Base-by-base conservation (phyloP, 2,329 filamentous ascomycete genomes). In the Fusarium ambrosium region DNA sequence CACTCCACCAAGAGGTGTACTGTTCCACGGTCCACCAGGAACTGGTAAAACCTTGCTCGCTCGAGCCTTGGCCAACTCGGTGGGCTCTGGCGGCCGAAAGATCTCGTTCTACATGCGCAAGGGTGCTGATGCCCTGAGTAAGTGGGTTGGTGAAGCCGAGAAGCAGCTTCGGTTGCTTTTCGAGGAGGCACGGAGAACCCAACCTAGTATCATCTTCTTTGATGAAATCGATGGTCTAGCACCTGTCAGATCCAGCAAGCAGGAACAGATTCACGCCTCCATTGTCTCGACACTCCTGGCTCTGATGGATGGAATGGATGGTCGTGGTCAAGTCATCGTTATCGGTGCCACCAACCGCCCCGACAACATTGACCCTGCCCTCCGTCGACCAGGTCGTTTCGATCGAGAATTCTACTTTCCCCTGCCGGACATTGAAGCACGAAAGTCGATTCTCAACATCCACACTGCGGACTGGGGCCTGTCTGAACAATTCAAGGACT, bases 81-180 rank as follows among this genome's bases (percentile, higher is more conserved):
- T 98, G 69, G 95, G 95, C 73, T 91, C 93, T 14, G 93, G 96
- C 60, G 96, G 96, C 24, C 92, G 93, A 76, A 98, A 98, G 82
- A 97, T 99, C 73, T 98, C 95, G 0, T 99, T 99, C 79, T 99
- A 98, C 84, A 99, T 99, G 97, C 93, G 97, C 70, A 99, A 99
- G 84, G 97, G 97, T 81, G 97, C 97, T 27, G 97, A 99, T 88
- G 95, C 95, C 18, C 87, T 99, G 72, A 98, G 95, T 84, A 99
- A 99, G 84, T 99, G 97, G 97, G 97, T 99, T 62, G 97, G 97
- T 81, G 97, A 99, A 84, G 97, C 97, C 11, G 97, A 99, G 84
- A 93, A 96, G 84, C 97, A 99, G 81, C 90, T 99, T 64, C 92
- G 97, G 55, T 86, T 98, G 67, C 88, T 99, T 6, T 99, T 99